phyloP scores from a whole-genome alignment of 768 basidiomycete species.

The Collybiopsis luxurians region DNA sequence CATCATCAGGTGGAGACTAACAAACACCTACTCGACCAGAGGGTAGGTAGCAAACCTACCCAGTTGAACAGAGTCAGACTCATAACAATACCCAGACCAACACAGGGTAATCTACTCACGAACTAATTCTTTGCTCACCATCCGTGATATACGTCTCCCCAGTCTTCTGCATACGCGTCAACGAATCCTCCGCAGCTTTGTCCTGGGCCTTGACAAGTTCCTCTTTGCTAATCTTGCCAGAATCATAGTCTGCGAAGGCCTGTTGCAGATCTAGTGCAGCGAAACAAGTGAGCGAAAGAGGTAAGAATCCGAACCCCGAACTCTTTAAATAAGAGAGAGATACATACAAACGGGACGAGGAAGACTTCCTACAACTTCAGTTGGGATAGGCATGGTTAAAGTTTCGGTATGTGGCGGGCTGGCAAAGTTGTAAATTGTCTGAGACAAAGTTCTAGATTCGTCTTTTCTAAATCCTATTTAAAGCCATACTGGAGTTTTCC shows the following conservation, averaged over 20 bases:
- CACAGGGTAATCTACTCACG: neutral
- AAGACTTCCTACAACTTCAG: conserved; percentile 7
- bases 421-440: neutral
- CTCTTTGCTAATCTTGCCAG: conserved; percentile 2
- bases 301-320: no score
- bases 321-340: no score
- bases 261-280: conserved; percentile 7
- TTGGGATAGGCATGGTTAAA: conserved; percentile 5
- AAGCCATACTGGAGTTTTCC: no score
- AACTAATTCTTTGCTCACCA: conserved; percentile 5
- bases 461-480: no score
- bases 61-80: neutral
- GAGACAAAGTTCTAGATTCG: neutral
- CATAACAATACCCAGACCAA: neutral
- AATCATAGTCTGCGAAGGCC: conserved; percentile 1
- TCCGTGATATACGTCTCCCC: conserved; percentile 5
- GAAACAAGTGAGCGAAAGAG: no score
- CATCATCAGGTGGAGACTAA: neutral
- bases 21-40: neutral
- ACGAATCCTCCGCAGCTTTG: conserved; percentile 6
- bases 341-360: conserved; percentile 6
- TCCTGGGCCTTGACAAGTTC: conserved; percentile 3
- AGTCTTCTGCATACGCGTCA: conserved; percentile 4
- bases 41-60: conserved; percentile 6
- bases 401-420: neutral